These are phyloP conservation scores for Trichoderma asperelloides DNA, from an alignment of 495 filamentous ascomycete genomes.

Conservation along the genomic window DNA sequence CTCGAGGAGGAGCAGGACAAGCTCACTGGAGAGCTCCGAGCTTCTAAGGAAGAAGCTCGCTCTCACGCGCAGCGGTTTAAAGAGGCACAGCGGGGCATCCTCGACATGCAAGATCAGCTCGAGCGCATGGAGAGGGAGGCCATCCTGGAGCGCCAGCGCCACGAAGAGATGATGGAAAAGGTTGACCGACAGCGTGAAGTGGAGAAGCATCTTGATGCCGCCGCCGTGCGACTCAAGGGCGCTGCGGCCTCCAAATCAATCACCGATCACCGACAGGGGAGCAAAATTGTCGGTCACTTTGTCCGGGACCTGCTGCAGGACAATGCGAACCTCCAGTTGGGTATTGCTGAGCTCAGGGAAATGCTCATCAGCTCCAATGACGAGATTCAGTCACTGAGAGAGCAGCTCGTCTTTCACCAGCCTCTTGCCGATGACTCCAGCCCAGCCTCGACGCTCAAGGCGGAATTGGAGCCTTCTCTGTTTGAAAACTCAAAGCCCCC, in stretches of 20 bases:
- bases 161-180: slow-evolving; percentile 68
- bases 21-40: slow-evolving; percentile 55
- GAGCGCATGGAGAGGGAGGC: slow-evolving; percentile 84
- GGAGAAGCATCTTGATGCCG: slow-evolving; percentile 65
- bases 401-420: slow-evolving; percentile 76
- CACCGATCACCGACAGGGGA: slow-evolving; percentile 39
- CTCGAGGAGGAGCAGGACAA: slow-evolving; percentile 74
- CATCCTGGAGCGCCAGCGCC: slow-evolving; percentile 69
- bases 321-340: slow-evolving; percentile 85
- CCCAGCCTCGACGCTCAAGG: slow-evolving; percentile 47
- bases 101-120: slow-evolving; percentile 71
- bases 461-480: slow-evolving; percentile 51
- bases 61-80: slow-evolving; percentile 74
- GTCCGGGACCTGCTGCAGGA: slow-evolving; percentile 93
- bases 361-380: slow-evolving; percentile 90
- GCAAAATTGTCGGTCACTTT: slow-evolving; percentile 76
- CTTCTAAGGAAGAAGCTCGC: slow-evolving; percentile 60
- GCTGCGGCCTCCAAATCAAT: slow-evolving; percentile 59
- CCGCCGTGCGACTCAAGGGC: slow-evolving; percentile 68
- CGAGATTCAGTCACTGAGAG: slow-evolving; percentile 77
- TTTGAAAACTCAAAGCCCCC: slow-evolving; percentile 36
- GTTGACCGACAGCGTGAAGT: slow-evolving; percentile 69
- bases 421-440: slow-evolving; percentile 40
- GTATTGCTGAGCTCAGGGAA: slow-evolving; percentile 81
- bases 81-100: slow-evolving; percentile 65